Evolutionary conservation across 345 rosid species (phyloP).

Genomic region (Noccaea bulbosa): DNA sequence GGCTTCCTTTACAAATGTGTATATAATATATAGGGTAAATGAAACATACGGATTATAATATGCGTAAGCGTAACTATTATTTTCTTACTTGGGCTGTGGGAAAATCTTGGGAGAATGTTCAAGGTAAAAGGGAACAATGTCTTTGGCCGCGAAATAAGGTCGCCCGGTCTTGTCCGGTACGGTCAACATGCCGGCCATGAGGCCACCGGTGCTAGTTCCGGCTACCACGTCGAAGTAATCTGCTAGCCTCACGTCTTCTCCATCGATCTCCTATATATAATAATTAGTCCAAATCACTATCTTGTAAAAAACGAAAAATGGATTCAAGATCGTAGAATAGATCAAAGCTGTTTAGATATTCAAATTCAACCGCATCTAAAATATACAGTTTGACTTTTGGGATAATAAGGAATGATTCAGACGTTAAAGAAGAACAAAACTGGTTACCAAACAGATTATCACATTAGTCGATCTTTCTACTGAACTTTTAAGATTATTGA

Average conservation of each 20-base stretch:
- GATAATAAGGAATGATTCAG: too few species aligned
- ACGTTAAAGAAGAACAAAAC: too few species aligned
- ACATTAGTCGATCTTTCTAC: too few species aligned
- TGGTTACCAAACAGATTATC: too few species aligned
- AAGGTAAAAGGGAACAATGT: constrained; percentile 65
- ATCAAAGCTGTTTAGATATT: neutral
- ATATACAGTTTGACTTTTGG: neutral
- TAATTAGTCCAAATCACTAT: neutral
- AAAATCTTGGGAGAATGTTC: constrained; percentile 63
- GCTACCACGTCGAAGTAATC: constrained; percentile 78
- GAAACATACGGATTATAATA: constrained; percentile 1
- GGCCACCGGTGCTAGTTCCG: constrained; percentile 82
- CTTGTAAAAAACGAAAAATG: neutral
- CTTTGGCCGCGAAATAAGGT: constrained; percentile 58
- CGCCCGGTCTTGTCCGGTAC: constrained; percentile 55
- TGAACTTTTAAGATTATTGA: neutral
- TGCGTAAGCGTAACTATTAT: neutral
- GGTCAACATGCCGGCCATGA: constrained; percentile 63
- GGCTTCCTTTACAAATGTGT: neutral
- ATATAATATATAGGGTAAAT: neutral
- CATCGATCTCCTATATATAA: constrained; percentile 56
- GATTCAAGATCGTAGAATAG: neutral
- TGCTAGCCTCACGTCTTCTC: constrained; percentile 60
- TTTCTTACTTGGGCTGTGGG: constrained; percentile 56
- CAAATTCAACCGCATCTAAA: neutral